Conservation (phyloP, 1,284 basidiomycete genomes). For the Sporisorium iseilematis-ciliati region DNA sequence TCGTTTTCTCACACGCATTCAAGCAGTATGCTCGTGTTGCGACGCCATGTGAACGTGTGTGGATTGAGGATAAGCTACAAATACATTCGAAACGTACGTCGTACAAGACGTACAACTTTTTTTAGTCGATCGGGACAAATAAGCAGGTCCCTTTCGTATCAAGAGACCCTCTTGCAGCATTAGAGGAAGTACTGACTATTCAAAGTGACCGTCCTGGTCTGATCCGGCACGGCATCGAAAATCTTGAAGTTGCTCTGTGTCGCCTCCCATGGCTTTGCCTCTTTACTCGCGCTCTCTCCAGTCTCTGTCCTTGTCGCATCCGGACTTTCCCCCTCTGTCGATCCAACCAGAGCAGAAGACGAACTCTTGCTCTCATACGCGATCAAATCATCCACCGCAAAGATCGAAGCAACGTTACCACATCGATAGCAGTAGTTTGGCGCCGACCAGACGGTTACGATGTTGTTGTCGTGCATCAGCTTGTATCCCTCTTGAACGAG, state of each 20-base stretch:
- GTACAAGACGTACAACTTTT: neutral
- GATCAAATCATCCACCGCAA: constrained; percentile 79
- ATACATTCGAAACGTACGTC: constrained; percentile 17
- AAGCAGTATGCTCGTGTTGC: neutral
- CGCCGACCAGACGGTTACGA: constrained; percentile 98
- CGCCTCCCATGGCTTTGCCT: constrained; percentile 33
- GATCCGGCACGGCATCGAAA: constrained; percentile 68
- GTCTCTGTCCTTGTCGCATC: constrained; percentile 17
- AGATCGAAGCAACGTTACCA: constrained; percentile 94
- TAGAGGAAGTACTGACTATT: constrained; percentile 50
- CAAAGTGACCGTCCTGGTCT: constrained; percentile 40
- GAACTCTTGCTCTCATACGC: constrained; percentile 45
- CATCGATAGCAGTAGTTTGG: constrained; percentile 99
- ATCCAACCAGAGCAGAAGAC: constrained; percentile 80
- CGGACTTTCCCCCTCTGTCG: constrained; percentile 75
- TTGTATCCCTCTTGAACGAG: constrained; percentile 99
- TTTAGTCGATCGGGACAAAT: neutral
- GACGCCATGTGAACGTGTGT: constrained; percentile 5
- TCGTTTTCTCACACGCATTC: neutral
- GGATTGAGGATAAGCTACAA: constrained; percentile 20
- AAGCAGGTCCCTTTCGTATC: neutral
- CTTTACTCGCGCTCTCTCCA: constrained; percentile 1
- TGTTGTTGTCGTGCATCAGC: constrained; percentile 91
- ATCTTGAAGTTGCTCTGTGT: constrained; percentile 70
- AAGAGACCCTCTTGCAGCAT: neutral